Percentiles rank a stretch among this genome's conserved stretches.
Conservation (phyloP, 2,329 filamentous ascomycete species). For the Clarireedia homoeocarpa region DNA sequence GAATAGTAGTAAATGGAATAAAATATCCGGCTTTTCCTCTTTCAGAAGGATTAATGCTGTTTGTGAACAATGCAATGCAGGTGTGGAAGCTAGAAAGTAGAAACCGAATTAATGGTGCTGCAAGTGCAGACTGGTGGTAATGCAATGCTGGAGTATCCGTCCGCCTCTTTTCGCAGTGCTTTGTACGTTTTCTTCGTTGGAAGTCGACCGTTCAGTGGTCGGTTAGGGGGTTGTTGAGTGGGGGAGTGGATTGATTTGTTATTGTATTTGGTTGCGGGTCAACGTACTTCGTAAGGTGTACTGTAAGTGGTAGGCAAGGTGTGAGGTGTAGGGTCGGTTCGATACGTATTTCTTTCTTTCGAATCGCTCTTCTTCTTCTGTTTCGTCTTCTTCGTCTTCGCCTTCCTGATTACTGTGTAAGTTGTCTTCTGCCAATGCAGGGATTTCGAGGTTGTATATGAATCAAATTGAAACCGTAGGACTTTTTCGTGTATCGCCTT, state of each 20-base stretch:
- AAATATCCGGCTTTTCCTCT: slow-evolving; percentile 3
- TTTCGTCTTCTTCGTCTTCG: too few relatives aligned
- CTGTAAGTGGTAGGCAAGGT: neutral
- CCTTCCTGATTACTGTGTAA: too few relatives aligned
- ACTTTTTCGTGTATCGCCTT: too few relatives aligned
- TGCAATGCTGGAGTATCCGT: neutral
- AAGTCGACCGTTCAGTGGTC: neutral
- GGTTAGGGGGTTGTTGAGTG: neutral
- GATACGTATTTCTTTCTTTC: too few relatives aligned
- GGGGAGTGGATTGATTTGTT: neutral
- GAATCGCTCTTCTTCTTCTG: too few relatives aligned
- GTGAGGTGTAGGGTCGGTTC: neutral
- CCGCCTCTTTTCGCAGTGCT: neutral
- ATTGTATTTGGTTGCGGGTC: neutral
- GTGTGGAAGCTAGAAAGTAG: neutral
- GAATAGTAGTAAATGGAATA: neutral
- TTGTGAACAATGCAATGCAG: neutral
- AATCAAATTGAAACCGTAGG: too few relatives aligned
- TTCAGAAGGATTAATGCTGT: neutral
- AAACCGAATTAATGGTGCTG: neutral
- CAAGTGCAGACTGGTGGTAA: neutral
- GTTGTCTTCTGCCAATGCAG: too few relatives aligned
- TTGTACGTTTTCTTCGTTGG: neutral
- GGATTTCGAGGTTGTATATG: too few relatives aligned
- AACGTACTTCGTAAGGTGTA: neutral